Evolutionary conservation across 116 monocot genomes (phyloP).

Genomic region (Phalaenopsis hybrid): DNA sequence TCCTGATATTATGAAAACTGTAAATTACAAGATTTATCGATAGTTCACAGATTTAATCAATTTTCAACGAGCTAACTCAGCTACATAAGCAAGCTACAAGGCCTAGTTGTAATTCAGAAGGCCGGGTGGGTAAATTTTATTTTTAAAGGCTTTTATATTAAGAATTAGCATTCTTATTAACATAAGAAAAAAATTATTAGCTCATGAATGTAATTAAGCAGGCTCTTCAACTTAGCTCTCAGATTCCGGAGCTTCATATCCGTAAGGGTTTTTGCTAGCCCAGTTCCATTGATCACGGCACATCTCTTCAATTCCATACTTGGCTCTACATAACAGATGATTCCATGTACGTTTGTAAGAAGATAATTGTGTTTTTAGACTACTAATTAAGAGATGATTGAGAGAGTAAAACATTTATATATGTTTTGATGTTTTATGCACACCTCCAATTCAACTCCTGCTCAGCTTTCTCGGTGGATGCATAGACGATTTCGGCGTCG

Average conservation of each 20-base stretch:
- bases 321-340: conserved; percentile 35
- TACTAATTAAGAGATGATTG: not conserved
- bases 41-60: not conserved
- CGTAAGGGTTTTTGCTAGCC: conserved; percentile 71
- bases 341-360: not conserved
- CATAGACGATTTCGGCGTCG: conserved; percentile 76
- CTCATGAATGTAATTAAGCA: not conserved
- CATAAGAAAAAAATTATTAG: not conserved
- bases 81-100: not conserved
- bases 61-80: not conserved
- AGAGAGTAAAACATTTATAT: not conserved
- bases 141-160: not conserved
- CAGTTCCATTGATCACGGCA: conserved; percentile 75
- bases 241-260: conserved; percentile 27
- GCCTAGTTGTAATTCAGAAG: not conserved
- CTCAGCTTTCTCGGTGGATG: conserved; percentile 81
- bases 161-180: not conserved
- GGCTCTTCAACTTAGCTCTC: not conserved
- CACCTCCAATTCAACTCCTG: conserved; percentile 85
- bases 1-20: no score
- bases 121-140: not conserved
- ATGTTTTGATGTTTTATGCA: conserved; percentile 1
- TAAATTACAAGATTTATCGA: not conserved
- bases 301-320: conserved; percentile 67
- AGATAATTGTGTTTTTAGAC: not conserved